These are phyloP conservation scores for Cyberlindnera mycetangii DNA, from an alignment of 805 yeast species.

Conservation along the genomic window DNA sequence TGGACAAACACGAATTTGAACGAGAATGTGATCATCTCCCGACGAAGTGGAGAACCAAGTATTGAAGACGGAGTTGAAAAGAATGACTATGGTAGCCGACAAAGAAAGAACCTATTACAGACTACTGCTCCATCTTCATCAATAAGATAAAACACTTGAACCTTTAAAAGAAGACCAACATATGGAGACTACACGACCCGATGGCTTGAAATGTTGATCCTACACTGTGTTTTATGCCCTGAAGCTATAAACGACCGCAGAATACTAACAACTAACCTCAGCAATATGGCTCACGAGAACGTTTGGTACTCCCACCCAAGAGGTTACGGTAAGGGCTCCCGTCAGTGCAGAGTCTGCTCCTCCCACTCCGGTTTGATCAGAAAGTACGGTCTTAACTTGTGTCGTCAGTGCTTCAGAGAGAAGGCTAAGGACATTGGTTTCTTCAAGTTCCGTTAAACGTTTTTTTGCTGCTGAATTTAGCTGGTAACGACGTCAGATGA, in stretches of 20 bases:
- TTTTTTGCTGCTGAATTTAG: slow-evolving; percentile 3
- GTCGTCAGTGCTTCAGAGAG: slow-evolving; percentile 99
- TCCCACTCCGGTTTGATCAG: slow-evolving; percentile 99
- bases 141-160: too few species aligned
- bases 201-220: neutral
- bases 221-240: neutral
- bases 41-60: too few species aligned
- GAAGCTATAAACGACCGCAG: neutral
- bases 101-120: too few species aligned
- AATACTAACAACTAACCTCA: slow-evolving; percentile 29
- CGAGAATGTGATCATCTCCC: neutral
- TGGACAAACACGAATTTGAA: neutral
- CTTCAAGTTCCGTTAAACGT: slow-evolving; percentile 94
- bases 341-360: slow-evolving; percentile 99
- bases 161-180: too few species aligned
- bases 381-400: slow-evolving; percentile 98
- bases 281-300: slow-evolving; percentile 99
- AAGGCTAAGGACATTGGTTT: slow-evolving; percentile 98
- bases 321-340: slow-evolving; percentile 99
- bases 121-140: too few species aligned
- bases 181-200: too few species aligned
- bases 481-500: slow-evolving; percentile 18
- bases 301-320: slow-evolving; percentile 99
- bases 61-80: too few species aligned
- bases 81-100: too few species aligned